phyloP scores from a whole-genome alignment of 306 rosid species.

The Lotus japonicus region DNA sequence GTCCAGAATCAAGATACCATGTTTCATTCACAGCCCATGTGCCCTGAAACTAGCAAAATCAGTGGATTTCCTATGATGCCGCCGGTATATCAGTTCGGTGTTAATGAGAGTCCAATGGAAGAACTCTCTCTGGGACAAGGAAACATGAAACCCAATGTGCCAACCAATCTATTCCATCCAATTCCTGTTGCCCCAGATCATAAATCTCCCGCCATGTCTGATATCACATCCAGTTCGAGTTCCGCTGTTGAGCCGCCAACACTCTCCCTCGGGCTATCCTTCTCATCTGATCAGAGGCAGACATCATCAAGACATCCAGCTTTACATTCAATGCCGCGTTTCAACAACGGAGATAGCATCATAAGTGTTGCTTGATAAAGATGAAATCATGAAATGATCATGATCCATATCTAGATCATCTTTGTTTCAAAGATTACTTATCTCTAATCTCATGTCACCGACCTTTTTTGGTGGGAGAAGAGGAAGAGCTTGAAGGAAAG shows the following conservation, averaged over 20 bases:
- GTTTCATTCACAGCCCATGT: slow-evolving; percentile 40
- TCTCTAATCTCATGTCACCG: slow-evolving; percentile 10
- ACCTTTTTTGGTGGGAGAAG: slow-evolving; percentile 20
- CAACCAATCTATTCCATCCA: slow-evolving; percentile 33
- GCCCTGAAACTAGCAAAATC: slow-evolving; percentile 41
- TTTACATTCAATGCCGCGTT: slow-evolving; percentile 51
- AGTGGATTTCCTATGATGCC: slow-evolving; percentile 45
- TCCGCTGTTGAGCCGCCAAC: slow-evolving; percentile 43
- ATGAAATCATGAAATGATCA: slow-evolving; percentile 6
- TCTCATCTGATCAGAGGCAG: slow-evolving; percentile 58
- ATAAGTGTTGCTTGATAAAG: slow-evolving; percentile 63
- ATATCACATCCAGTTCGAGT: slow-evolving; percentile 34
- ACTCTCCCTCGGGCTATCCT: slow-evolving; percentile 72
- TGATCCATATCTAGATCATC: slow-evolving; percentile 30
- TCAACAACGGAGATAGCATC: slow-evolving; percentile 63
- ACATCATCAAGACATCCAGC: slow-evolving; percentile 52
- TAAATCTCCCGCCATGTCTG: slow-evolving; percentile 24
- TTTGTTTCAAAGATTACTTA: slow-evolving; percentile 22
- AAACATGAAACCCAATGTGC: slow-evolving; percentile 28
- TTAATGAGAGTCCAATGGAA: slow-evolving; percentile 40
- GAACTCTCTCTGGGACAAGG: slow-evolving; percentile 49
- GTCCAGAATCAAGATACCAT: slow-evolving; percentile 43
- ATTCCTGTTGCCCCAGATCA: slow-evolving; percentile 29
- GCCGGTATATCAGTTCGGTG: slow-evolving; percentile 36
- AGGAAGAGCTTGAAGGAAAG: slow-evolving; percentile 25